Base-by-base conservation (phyloP, 1,139 yeast genomes). In the Spathaspora sp. region DNA sequence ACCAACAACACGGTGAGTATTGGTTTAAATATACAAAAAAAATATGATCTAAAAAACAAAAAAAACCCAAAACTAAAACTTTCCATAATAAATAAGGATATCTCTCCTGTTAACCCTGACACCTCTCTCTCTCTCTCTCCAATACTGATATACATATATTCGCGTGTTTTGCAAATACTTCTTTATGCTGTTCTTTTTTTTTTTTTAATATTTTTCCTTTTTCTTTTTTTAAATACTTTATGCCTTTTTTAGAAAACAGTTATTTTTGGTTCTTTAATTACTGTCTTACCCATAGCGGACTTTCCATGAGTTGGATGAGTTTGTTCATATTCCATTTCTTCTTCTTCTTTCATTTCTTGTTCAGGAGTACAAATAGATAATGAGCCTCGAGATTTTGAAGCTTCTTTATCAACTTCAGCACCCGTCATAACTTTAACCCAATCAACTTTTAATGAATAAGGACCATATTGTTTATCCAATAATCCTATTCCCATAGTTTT, bases 401-500 rank as follows among this genome's bases (percentile, higher is more conserved):
- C 59, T 46, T 65, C 70, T 49, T 70, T 65, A 46, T 70, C 68
- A 47, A 72, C 74, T 53, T 78, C 79, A 6, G 72, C 72, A 13
- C 85, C 86, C 9, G 83, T 80, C 71, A 82, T 76, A 29, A 83
- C 89, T 60, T 84, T 85, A 51, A 88, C 75, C 80, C 88, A 84
- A 56, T 86, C 95, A 46, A 89, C 67, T 51, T 85, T 78, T 50
- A 89, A 70, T 43, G 80, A 74, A 61, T 74, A 89, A 2, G 93
- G 90, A 0, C 96, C 96, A 55, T 82, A 85, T 60, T 83, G 86
- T 50, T 85, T 81, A 63, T 89, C 96, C 49, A 87, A 76, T 44
- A 89, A 77, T 9, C 96, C 95, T 44, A 89, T 69, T 2, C 96
- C 96, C 17, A 89, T 70, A 4, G 95, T 84, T 56, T 84, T 82